Evolutionary conservation across 2,329 filamentous ascomycete species (phyloP).

Genomic region (Diaporthe nobilis): DNA sequence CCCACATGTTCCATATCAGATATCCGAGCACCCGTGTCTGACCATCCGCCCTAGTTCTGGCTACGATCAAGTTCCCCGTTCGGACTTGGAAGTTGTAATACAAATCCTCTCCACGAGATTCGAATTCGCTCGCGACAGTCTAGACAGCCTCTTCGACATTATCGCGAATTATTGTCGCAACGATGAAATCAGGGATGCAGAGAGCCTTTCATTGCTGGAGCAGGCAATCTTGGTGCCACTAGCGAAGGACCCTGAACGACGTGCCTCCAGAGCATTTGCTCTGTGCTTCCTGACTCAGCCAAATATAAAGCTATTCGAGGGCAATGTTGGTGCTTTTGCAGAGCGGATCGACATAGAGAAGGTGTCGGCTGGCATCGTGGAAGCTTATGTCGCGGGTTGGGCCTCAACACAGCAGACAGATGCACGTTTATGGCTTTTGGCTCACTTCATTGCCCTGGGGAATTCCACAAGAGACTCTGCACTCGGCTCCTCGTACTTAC

Average conservation of each 20-base stretch:
- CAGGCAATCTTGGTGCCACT: constrained; percentile 42
- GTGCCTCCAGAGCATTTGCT: constrained; percentile 55
- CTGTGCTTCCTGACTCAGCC: constrained; percentile 55
- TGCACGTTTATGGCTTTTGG: constrained; percentile 73
- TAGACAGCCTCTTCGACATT: constrained; percentile 44
- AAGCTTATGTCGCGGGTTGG: constrained; percentile 50
- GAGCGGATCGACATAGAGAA: constrained; percentile 54
- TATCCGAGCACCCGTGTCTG: background rate
- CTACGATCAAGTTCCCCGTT: constrained; percentile 27
- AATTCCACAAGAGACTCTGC: constrained; percentile 53
- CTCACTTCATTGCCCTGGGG: constrained; percentile 75
- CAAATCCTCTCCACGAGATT: constrained; percentile 37
- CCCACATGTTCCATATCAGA: background rate
- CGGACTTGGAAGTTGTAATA: constrained; percentile 42
- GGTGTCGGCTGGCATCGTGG: constrained; percentile 59
- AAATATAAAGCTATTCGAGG: constrained; percentile 58
- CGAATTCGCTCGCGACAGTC: constrained; percentile 40
- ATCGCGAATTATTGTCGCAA: constrained; percentile 41
- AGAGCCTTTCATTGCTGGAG: constrained; percentile 39
- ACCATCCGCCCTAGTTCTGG: constrained; percentile 12
- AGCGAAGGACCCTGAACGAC: constrained; percentile 39
- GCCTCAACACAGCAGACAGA: constrained; percentile 51
- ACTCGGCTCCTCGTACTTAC: constrained; percentile 60
- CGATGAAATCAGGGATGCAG: constrained; percentile 17
- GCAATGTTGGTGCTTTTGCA: constrained; percentile 54